Evolutionary conservation across 129 eudicot genomes (phyloP).

Genomic region (Pittosporum tobira): DNA sequence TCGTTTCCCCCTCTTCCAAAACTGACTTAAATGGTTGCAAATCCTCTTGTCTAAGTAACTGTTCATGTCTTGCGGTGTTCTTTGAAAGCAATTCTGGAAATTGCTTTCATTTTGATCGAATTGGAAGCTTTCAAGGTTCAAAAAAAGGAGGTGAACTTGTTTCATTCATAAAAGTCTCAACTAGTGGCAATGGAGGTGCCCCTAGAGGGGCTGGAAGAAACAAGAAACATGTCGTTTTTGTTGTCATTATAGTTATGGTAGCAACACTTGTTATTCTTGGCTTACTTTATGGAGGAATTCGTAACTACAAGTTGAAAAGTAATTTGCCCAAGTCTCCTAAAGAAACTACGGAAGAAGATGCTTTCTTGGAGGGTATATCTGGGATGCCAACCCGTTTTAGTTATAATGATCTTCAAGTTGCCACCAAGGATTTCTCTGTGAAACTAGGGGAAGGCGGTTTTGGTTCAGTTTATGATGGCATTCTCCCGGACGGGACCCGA

Average conservation of each 20-base stretch:
- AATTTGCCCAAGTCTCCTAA: slow-evolving; percentile 19
- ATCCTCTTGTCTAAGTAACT: slow-evolving; percentile 54
- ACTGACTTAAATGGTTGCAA: slow-evolving; percentile 64
- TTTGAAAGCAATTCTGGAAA: slow-evolving; percentile 51
- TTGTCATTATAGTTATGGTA: slow-evolving; percentile 36
- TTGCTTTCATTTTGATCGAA: slow-evolving; percentile 64
- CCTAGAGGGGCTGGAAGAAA: slow-evolving; percentile 13
- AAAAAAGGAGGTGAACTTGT: slow-evolving; percentile 21
- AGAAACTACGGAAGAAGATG: slow-evolving; percentile 70
- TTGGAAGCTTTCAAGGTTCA: slow-evolving; percentile 67
- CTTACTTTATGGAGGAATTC: slow-evolving; percentile 36
- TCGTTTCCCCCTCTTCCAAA: slow-evolving; percentile 40
- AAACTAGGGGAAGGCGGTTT: slow-evolving; percentile 93
- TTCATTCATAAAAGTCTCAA: slow-evolving; percentile 48
- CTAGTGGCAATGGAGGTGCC: slow-evolving; percentile 1
- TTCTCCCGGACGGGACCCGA: slow-evolving; percentile 48
- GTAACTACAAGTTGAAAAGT: slow-evolving; percentile 31
- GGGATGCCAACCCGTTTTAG: slow-evolving; percentile 82
- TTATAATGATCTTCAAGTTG: slow-evolving; percentile 69
- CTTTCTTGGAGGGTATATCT: slow-evolving; percentile 56
- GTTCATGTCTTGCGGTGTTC: slow-evolving; percentile 76
- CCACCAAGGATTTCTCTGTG: slow-evolving; percentile 54
- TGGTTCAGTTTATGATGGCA: slow-evolving; percentile 81
- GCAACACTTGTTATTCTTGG: slow-evolving; percentile 41
- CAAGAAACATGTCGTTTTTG: slow-evolving; percentile 24